These are phyloP conservation scores for Termitomyces sp. DNA, from an alignment of 768 basidiomycete species.

Conservation along the genomic window DNA sequence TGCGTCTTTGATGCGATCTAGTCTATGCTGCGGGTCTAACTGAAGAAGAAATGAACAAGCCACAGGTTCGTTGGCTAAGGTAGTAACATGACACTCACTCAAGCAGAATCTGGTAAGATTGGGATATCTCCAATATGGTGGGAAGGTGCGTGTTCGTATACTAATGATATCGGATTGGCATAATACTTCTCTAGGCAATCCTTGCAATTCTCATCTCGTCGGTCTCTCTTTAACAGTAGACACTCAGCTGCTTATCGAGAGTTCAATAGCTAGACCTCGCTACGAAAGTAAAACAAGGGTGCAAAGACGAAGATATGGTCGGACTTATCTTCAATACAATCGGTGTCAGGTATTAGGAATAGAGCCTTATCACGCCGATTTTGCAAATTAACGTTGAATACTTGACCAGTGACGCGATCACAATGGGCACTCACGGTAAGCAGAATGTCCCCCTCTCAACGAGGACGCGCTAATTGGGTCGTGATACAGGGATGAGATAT, in stretches of 20 bases:
- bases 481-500: conserved; percentile 70
- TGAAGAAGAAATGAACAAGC: conserved; percentile 79
- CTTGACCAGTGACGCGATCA: conserved; percentile 67
- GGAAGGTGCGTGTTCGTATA: conserved; percentile 56
- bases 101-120: conserved; percentile 41
- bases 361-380: background rate
- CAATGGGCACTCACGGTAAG: conserved; percentile 84
- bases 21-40: conserved; percentile 77
- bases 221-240: conserved; percentile 1
- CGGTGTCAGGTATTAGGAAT: conserved; percentile 61
- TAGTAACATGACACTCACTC: background rate
- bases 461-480: background rate
- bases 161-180: background rate
- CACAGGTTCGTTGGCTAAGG: conserved; percentile 51
- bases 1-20: conserved; percentile 18
- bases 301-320: conserved; percentile 73
- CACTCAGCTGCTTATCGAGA: background rate
- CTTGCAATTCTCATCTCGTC: conserved; percentile 81
- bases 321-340: conserved; percentile 84
- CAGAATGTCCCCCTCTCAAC: background rate
- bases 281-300: conserved; percentile 76
- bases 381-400: background rate
- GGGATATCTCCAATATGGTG: conserved; percentile 90
- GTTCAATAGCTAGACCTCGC: conserved; percentile 65
- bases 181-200: conserved; percentile 52